Base-by-base conservation (phyloP, 1,284 basidiomycete genomes). In the Trametes pubescens region DNA sequence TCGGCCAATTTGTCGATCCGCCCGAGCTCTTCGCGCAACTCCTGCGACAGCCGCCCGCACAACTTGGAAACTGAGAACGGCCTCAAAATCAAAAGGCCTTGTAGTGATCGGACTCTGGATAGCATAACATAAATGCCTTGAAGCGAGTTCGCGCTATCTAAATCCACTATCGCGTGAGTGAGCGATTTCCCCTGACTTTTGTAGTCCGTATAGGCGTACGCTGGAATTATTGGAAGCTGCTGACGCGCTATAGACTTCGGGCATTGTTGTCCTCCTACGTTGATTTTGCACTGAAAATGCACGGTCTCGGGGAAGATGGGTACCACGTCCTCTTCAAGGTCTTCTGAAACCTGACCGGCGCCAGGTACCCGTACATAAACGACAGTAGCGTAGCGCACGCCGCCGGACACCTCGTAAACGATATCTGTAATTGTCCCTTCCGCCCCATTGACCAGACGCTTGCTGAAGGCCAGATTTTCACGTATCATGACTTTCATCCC, bases 401-500 rank as follows among this genome's bases (percentile, higher is more conserved):
- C 53, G 13, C 47, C 21, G 18, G 40, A 11, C 18, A 21, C 65
- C 49, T 47, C 44, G 34, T 68, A 73, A 2, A 68, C 44, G 0
- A 77, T n/a, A n/a, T n/a, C n/a, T 63, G 2, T 62, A 21, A 77
- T 10, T 0, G 63, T 56, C 0, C 76, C 75, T 51, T 73, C 68
- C 0, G 62, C 59, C 2, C 76, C 75, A 48, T 77, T 77, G 7
- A 76, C 75, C 3, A 71, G 62, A 0, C 65, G 58, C 5, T 64
- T 38, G 0, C 48, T 51, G 16, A 76, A 65, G 10, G 69, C 72
- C 1, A 72, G 40, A 34, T 76, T 77, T 13, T 75, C 69, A 0
- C 61, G 67, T 0, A 77, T 49, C 67, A 76, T 74, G 0, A 76
- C 75, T n/a, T 67, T 71, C 75, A 76, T 76, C 0, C 75, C 74